These are phyloP conservation scores for Microascus cirrosus DNA, from an alignment of 2,329 filamentous ascomycete species.

Conservation along the genomic window DNA sequence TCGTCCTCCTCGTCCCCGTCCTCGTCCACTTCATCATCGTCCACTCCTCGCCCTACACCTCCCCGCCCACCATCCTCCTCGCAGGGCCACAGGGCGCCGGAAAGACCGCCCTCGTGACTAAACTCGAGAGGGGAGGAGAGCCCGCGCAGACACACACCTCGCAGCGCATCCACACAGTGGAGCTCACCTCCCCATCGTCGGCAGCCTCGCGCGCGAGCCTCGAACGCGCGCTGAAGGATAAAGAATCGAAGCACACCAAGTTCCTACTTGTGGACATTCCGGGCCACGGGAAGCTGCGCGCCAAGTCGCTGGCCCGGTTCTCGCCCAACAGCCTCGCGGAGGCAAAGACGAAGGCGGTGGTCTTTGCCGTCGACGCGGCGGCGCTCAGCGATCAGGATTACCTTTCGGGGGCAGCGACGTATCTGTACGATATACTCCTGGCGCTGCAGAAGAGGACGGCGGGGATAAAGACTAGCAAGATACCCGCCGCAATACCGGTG, in stretches of 20 bases:
- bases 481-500: constrained; percentile 53
- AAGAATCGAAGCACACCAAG: constrained; percentile 47
- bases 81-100: constrained; percentile 72
- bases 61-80: constrained; percentile 67
- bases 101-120: constrained; percentile 79
- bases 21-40: constrained; percentile 69
- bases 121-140: constrained; percentile 41
- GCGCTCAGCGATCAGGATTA: constrained; percentile 36
- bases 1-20: constrained; percentile 64
- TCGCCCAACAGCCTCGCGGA: constrained; percentile 18
- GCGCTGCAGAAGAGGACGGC: constrained; percentile 64
- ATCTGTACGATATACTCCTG: constrained; percentile 83
- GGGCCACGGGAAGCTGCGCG: constrained; percentile 87
- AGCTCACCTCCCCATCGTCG: constrained; percentile 41
- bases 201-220: constrained; percentile 30
- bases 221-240: constrained; percentile 41
- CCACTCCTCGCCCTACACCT: constrained; percentile 51
- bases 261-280: constrained; percentile 82
- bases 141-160: constrained; percentile 41
- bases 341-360: constrained; percentile 54
- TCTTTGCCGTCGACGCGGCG: constrained; percentile 85
- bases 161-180: constrained; percentile 36
- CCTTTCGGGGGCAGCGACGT: constrained; percentile 67
- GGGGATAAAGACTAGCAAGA: constrained; percentile 29
- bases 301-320: constrained; percentile 48